Conservation (phyloP, 495 filamentous ascomycete species). For the Podospora pseudoanserina region DNA sequence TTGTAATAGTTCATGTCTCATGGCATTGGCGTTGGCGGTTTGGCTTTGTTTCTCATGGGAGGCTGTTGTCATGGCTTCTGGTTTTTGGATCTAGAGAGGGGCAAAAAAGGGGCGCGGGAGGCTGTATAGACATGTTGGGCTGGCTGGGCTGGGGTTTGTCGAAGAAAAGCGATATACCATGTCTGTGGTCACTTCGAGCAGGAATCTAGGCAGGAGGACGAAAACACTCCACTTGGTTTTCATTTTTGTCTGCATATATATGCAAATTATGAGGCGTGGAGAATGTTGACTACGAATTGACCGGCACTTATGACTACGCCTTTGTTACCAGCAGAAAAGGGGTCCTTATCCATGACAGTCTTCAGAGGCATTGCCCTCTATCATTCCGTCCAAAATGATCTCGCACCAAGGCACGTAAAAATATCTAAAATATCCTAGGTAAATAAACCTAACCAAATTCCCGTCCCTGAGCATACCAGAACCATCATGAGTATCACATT, state of each 20-base stretch:
- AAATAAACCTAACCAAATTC: not conserved
- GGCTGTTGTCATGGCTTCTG: not conserved
- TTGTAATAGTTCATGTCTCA: not conserved
- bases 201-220: not conserved
- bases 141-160: not conserved
- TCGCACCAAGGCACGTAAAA: not conserved
- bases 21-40: not conserved
- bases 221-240: not conserved
- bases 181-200: not conserved
- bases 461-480: not conserved
- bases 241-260: not conserved
- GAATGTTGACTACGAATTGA: too few species aligned
- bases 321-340: too few species aligned
- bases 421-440: not conserved
- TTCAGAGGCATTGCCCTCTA: too few species aligned
- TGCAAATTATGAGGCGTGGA: too few species aligned
- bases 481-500: not conserved
- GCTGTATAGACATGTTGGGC: not conserved
- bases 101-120: not conserved
- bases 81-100: not conserved
- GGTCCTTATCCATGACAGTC: too few species aligned
- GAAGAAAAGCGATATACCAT: not conserved
- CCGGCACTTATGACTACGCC: too few species aligned
- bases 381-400: not conserved
- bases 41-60: not conserved